Percentiles rank a stretch among this genome's conserved stretches.
phyloP scores from a whole-genome alignment of 441 rosid genomes.

The Pelargonium citronellum region DNA sequence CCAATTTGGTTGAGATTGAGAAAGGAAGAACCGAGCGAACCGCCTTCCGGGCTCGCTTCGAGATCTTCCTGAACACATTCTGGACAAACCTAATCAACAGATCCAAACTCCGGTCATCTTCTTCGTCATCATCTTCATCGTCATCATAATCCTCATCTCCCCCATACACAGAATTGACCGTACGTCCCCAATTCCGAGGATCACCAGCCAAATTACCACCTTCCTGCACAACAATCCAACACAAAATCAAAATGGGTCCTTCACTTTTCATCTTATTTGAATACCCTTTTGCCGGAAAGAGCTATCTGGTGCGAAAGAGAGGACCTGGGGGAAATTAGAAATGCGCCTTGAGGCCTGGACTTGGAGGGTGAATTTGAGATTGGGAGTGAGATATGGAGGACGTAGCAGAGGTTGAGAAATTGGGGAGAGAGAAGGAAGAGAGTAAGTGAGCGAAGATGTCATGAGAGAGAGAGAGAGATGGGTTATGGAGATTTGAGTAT shows the following conservation, averaged over 20 bases:
- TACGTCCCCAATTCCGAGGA: constrained; percentile 61
- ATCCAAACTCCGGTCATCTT: constrained; percentile 79
- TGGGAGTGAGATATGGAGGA: neutral
- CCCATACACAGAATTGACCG: constrained; percentile 39
- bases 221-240: constrained; percentile 22
- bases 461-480: constrained; percentile 5
- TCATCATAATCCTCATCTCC: constrained; percentile 27
- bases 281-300: neutral
- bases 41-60: constrained; percentile 68
- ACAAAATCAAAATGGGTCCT: neutral
- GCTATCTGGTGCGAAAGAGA: neutral
- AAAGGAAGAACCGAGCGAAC: constrained; percentile 64
- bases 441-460: constrained; percentile 23
- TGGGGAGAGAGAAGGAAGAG: constrained; percentile 17
- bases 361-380: constrained; percentile 4
- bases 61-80: constrained; percentile 58
- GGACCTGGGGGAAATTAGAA: constrained; percentile 28
- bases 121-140: constrained; percentile 49
- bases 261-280: neutral
- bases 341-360: constrained; percentile 28
- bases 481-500: too few species aligned
- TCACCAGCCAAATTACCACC: constrained; percentile 36
- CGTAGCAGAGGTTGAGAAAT: neutral
- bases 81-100: constrained; percentile 58
- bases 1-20: constrained; percentile 57